phyloP scores from a whole-genome alignment of 495 filamentous ascomycete species.

The Trichoderma erinaceum region DNA sequence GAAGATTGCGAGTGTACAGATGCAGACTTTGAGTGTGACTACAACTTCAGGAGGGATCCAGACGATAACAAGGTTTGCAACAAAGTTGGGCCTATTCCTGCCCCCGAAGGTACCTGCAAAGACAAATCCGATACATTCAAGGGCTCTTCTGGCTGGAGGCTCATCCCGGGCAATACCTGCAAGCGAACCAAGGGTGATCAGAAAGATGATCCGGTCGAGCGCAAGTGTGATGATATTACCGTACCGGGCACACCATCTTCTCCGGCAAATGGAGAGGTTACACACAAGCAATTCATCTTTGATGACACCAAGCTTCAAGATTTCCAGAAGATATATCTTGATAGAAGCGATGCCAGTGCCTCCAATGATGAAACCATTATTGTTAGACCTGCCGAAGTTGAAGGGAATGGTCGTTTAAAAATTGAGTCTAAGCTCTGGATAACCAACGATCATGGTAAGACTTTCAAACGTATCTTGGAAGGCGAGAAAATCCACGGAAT shows the following conservation, averaged over 20 bases:
- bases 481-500: constrained; percentile 60
- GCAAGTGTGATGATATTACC: constrained; percentile 43
- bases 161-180: constrained; percentile 88
- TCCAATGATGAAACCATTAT: constrained; percentile 77
- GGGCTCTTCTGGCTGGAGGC: constrained; percentile 82
- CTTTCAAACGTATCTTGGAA: constrained; percentile 57
- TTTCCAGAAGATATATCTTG: constrained; percentile 72
- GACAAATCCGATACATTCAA: constrained; percentile 57
- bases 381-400: constrained; percentile 55
- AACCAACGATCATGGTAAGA: constrained; percentile 79
- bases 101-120: constrained; percentile 62
- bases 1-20: constrained; percentile 72
- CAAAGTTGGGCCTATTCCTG: constrained; percentile 40
- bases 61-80: constrained; percentile 55
- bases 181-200: constrained; percentile 48
- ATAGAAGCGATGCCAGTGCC: constrained; percentile 60
- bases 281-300: constrained; percentile 50
- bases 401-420: constrained; percentile 2
- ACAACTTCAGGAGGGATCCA: constrained; percentile 59
- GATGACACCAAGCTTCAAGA: constrained; percentile 41
- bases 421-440: constrained; percentile 27
- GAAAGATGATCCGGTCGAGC: constrained; percentile 56
- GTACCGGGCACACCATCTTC: constrained; percentile 29
- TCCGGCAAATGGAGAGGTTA: constrained; percentile 54
- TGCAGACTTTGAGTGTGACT: constrained; percentile 90